Base-by-base conservation (phyloP, 2,329 filamentous ascomycete species). In the Hortaea sp. region DNA sequence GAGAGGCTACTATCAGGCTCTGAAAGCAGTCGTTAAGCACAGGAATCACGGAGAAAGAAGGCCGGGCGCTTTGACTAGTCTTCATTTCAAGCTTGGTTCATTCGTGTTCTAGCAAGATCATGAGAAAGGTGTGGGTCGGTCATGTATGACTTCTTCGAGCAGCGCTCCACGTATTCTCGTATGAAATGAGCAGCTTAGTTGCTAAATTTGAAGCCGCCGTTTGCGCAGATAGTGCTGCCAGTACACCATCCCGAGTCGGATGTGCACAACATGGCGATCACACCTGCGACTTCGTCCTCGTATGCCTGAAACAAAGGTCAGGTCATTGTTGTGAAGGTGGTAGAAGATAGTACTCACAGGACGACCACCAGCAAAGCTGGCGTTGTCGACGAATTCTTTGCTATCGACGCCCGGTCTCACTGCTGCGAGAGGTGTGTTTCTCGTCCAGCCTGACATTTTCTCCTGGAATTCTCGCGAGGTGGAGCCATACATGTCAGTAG, bases 161-260 rank as follows among this genome's bases (percentile, higher is more conserved):
- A 20, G 20, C 20, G 20, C 20, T 20, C 20, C 20, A 20, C 20
- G 20, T 20, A 20, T 20, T 20, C 20, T 20, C 20, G 20, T 20
- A 35, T 12, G 32, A 35, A 35, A 9, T 35, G 9, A 35, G 32
- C n/a, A 35, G 2, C 3, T 39, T 13, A 47, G 29, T 27, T 39
- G 30, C 66, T 70, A 66, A 81, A 77, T 49, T 72, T 74, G 78
- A 88, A 81, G 5, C 86, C 86, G 1, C 86, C 86, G 60, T 90
- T 90, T 6, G 85, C 84, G 67, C 82, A 85, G 4, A 92, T 77
- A 27, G 88, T 82, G 63, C 82, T 84, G 1, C 86, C 86, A 0
- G 85, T 92, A 59, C 79, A 64, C 85, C 85, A 90, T 6, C 71
- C 76, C n/a, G 77, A 75, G 61, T 90, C 86, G 5, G 73, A 71